Percentiles rank a stretch among this genome's conserved stretches.
Evolutionary conservation across 2,329 filamentous ascomycete species (phyloP).

Genomic region (Diaporthe caulivora): DNA sequence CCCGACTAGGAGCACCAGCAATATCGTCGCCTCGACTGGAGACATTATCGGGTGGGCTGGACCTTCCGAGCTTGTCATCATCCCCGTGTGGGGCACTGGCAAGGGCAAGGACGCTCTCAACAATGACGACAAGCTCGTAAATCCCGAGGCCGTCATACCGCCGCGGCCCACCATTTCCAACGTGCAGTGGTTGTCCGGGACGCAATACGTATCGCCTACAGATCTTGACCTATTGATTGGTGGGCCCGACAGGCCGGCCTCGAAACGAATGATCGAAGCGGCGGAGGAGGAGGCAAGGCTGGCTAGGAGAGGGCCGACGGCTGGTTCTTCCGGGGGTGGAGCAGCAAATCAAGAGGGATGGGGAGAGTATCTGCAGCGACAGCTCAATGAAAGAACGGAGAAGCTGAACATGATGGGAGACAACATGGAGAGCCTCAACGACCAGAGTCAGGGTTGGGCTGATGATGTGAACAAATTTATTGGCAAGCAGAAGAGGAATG

Average conservation of each 20-base stretch:
- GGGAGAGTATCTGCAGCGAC: conserved; percentile 85
- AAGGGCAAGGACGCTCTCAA: conserved; percentile 65
- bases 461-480: conserved; percentile 91
- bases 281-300: conserved; percentile 80
- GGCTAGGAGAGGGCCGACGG: conserved; percentile 51
- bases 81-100: conserved; percentile 88
- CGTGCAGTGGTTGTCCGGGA: conserved; percentile 95
- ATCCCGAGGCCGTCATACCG: conserved; percentile 79
- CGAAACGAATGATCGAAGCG: conserved; percentile 88
- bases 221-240: conserved; percentile 94
- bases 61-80: conserved; percentile 84
- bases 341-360: conserved; percentile 68
- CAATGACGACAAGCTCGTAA: conserved; percentile 80
- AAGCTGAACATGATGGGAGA: conserved; percentile 86
- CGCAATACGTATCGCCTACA: conserved; percentile 86
- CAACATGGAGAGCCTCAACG: conserved; percentile 83
- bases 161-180: conserved; percentile 93
- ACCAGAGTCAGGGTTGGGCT: conserved; percentile 85
- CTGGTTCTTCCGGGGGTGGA: conserved; percentile 42
- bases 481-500: conserved; percentile 85
- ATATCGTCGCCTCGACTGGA: conserved; percentile 80
- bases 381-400: conserved; percentile 92
- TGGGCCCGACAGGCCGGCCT: conserved; percentile 87
- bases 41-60: conserved; percentile 91
- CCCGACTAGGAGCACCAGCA: conserved; percentile 75